Evolutionary conservation across 805 yeast genomes (phyloP).

Genomic region (Kuraishia borneana): DNA sequence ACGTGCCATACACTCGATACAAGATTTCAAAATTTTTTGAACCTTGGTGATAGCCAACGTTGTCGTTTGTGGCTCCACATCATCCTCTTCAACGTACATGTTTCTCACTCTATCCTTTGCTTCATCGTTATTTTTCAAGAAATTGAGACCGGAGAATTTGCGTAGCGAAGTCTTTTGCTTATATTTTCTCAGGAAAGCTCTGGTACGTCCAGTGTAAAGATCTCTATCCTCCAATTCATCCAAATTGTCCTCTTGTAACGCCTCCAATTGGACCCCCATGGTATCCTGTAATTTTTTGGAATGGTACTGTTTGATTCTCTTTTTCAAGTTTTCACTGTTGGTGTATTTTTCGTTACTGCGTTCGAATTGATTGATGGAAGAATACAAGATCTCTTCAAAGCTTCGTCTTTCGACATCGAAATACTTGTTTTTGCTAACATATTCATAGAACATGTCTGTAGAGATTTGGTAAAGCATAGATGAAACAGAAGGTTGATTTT

Average conservation of each 20-base stretch:
- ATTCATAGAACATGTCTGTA: conserved; percentile 65
- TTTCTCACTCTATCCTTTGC: conserved; percentile 14
- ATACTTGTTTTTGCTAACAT: conserved; percentile 54
- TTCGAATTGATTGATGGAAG: conserved; percentile 33
- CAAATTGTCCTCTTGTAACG: not conserved
- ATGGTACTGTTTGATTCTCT: conserved; percentile 15
- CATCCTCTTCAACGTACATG: conserved; percentile 2
- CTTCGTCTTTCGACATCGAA: conserved; percentile 62
- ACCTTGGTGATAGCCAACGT: conserved; percentile 30
- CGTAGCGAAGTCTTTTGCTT: conserved; percentile 11
- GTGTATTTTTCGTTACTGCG: conserved; percentile 23
- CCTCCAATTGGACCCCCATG: not conserved
- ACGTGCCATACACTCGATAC: conserved; percentile 71
- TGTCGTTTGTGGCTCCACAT: conserved; percentile 4
- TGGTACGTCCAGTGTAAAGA: not conserved
- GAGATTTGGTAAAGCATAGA: conserved; percentile 56
- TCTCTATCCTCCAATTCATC: not conserved
- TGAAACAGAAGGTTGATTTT: conserved; percentile 31
- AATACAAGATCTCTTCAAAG: conserved; percentile 41
- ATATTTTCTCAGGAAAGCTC: not conserved
- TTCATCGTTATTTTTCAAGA: conserved; percentile 42
- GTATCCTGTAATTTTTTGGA: conserved; percentile 9
- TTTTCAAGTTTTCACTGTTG: conserved; percentile 20
- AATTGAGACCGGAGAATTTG: conserved; percentile 17
- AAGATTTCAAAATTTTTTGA: conserved; percentile 54